A percentile compares a stretch with the other conserved stretches of the same genome.
Evolutionary conservation across 345 rosid species (phyloP).

Genomic region (Conringia planisiliqua): DNA sequence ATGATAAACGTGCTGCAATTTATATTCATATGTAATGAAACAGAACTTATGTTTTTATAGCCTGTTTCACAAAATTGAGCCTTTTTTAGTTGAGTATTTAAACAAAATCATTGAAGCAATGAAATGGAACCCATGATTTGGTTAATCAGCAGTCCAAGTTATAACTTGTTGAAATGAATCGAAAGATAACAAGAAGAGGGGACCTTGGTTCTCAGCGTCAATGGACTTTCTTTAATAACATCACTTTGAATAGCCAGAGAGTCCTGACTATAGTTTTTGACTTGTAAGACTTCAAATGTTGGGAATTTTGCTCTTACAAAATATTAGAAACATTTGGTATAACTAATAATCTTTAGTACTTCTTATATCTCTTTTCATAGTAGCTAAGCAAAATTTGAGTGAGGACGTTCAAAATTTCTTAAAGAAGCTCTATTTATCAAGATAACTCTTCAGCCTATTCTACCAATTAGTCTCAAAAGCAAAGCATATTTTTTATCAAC

Average conservation of each 20-base stretch:
- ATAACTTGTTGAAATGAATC: not conserved
- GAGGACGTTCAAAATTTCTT: not conserved
- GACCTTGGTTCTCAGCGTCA: not conserved
- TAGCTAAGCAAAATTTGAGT: not conserved
- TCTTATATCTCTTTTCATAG: not conserved
- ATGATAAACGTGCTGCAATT: not conserved
- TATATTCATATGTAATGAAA: slow-evolving; percentile 3
- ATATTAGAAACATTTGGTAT: too few species aligned
- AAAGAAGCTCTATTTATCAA: not conserved
- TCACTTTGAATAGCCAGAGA: not conserved
- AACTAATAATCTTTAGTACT: too few species aligned
- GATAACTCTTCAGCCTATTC: not conserved
- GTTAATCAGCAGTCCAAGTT: not conserved
- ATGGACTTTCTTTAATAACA: not conserved
- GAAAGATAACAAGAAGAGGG: not conserved
- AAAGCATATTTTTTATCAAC: not conserved
- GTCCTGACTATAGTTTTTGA: not conserved
- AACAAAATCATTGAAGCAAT: not conserved
- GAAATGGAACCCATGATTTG: not conserved
- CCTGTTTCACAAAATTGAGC: too few species aligned
- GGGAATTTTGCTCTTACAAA: too few species aligned
- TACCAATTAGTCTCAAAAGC: not conserved
- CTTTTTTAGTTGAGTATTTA: not conserved
- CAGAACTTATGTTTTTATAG: too few species aligned
- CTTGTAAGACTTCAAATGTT: not conserved